Conservation (phyloP, 2,329 filamentous ascomycete species). For the Thermomyces lanuginosus region DNA sequence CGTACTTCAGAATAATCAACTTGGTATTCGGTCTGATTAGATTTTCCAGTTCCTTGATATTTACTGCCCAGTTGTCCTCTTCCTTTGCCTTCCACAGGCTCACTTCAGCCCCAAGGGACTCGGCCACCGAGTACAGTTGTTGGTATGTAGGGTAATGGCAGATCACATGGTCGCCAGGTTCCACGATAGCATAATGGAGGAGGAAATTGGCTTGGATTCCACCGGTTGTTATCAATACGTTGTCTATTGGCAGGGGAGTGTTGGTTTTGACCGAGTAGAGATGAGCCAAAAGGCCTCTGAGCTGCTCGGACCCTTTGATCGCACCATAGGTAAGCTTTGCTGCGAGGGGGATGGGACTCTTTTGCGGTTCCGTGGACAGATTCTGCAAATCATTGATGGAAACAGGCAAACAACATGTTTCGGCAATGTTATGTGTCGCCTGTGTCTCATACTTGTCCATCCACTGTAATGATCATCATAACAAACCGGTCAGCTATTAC, state of each 20-base stretch:
- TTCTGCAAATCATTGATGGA: constrained; percentile 37
- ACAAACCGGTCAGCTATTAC: not conserved
- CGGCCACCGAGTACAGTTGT: constrained; percentile 62
- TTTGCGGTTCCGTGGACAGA: constrained; percentile 36
- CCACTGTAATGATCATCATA: constrained; percentile 26
- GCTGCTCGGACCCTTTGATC: constrained; percentile 49
- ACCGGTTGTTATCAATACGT: constrained; percentile 61
- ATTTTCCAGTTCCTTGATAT: constrained; percentile 47
- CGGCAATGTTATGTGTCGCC: constrained; percentile 40
- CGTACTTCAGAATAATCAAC: constrained; percentile 46
- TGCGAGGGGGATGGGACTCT: constrained; percentile 32
- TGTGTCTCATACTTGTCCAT: constrained; percentile 39
- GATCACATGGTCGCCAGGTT: constrained; percentile 64
- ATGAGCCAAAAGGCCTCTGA: constrained; percentile 48
- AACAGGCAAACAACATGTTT: constrained; percentile 41
- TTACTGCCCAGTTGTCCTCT: constrained; percentile 49
- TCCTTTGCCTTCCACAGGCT: constrained; percentile 56
- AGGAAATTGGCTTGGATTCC: constrained; percentile 76
- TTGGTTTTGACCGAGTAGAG: constrained; percentile 44
- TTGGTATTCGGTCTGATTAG: constrained; percentile 39
- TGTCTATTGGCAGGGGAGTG: constrained; percentile 37
- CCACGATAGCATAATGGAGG: constrained; percentile 55
- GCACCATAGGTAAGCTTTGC: constrained; percentile 55
- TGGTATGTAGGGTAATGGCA: constrained; percentile 81
- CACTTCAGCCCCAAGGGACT: constrained; percentile 59